Conservation (phyloP, 306 rosid genomes). For the Dryas alaskensis region DNA sequence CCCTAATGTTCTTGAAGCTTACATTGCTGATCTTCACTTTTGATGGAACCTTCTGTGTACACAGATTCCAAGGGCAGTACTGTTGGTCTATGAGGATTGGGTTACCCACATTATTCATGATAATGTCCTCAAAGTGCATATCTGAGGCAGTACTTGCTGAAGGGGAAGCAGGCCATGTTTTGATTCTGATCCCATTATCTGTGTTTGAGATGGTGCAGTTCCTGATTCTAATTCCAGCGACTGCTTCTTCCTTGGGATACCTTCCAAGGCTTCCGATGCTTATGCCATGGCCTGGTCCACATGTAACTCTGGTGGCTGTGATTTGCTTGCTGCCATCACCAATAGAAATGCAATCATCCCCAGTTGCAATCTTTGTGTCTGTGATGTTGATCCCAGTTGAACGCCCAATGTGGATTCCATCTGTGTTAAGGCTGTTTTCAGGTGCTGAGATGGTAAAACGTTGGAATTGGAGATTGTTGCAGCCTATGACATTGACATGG, state of each 20-base stretch:
- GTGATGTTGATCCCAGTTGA: conserved; percentile 11
- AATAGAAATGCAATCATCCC: neutral
- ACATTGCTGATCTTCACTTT: conserved; percentile 41
- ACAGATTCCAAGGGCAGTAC: neutral
- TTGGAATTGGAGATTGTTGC: conserved; percentile 14
- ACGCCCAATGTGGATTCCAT: conserved; percentile 48
- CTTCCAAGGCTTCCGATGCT: conserved; percentile 44
- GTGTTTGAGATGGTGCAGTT: conserved; percentile 20
- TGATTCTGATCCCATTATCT: conserved; percentile 26
- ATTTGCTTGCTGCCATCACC: conserved; percentile 44
- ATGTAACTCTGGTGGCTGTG: conserved; percentile 16
- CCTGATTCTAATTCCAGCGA: conserved; percentile 7
- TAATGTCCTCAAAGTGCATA: conserved; percentile 18
- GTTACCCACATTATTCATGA: neutral
- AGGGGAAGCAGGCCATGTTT: conserved; percentile 20
- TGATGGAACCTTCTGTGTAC: conserved; percentile 26
- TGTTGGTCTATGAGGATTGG: conserved; percentile 26
- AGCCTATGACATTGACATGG: conserved; percentile 36
- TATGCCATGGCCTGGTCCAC: conserved; percentile 25
- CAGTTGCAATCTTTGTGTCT: too few species aligned
- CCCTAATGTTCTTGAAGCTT: conserved; percentile 36
- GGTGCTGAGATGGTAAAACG: conserved; percentile 34
- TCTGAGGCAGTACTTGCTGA: conserved; percentile 6
- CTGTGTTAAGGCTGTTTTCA: conserved; percentile 36
- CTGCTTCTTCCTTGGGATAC: conserved; percentile 15